These are phyloP conservation scores for Coemansia sp. DNA, from an alignment of 192 early-diverging fungal species.

Conservation along the genomic window DNA sequence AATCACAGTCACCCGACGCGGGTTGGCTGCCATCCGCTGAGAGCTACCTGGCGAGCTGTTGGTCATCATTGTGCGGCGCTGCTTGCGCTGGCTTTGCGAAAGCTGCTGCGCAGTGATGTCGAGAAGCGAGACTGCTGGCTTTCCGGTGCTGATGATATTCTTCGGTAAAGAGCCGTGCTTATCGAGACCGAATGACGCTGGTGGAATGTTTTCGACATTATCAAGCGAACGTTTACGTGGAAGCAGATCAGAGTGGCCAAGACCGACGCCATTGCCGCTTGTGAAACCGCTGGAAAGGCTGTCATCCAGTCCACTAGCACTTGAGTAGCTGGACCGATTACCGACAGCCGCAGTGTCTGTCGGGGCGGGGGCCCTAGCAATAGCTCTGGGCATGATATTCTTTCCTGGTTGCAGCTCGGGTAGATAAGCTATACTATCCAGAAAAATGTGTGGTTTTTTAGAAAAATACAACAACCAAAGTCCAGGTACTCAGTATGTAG, in stretches of 20 bases:
- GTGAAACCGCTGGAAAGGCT: constrained; percentile 23
- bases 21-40: constrained; percentile 30
- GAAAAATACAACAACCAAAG: too few species aligned
- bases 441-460: too few species aligned
- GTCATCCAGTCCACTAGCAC: constrained; percentile 14
- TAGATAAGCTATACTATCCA: too few species aligned
- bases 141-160: constrained; percentile 6
- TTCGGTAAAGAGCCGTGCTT: constrained; percentile 6
- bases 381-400: constrained; percentile 23
- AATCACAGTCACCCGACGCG: constrained; percentile 21
- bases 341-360: constrained; percentile 13
- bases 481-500: too few species aligned
- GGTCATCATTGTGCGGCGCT: constrained; percentile 34
- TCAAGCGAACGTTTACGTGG: constrained; percentile 46
- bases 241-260: constrained; percentile 31
- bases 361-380: constrained; percentile 12
- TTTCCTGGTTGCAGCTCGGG: background rate
- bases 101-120: constrained; percentile 42
- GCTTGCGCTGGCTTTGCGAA: constrained; percentile 46
- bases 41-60: constrained; percentile 45
- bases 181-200: constrained; percentile 22
- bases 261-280: constrained; percentile 20
- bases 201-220: constrained; percentile 43
- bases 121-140: constrained; percentile 36
- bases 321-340: constrained; percentile 17